Evolutionary conservation across 2,329 filamentous ascomycete species (phyloP), one percentile per base, ranked within the genome.

Genomic region (Claviceps spartinae): DNA sequence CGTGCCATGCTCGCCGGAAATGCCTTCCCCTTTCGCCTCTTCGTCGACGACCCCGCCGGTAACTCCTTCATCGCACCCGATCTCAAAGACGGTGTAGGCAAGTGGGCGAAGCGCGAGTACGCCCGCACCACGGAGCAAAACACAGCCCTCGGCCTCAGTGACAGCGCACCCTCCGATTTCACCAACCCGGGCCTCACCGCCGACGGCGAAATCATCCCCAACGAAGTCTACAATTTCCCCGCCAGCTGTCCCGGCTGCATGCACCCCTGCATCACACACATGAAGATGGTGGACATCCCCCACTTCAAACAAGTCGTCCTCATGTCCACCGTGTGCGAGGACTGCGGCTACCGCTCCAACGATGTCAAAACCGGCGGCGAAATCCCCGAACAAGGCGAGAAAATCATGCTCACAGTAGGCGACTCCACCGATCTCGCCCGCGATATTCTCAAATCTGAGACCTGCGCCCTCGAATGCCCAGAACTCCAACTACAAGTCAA

Each of bases 271-370:
- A 82, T 82, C 4, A 95, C 94, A 9, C 90, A 95, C 69, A 96
- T 96, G 88, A 95, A 96, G 74, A 95, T 95, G 84, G 88, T 97
- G 53, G 88, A 95, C 62, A 96, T 98, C 56, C 93, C 93, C 1
- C 86, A 95, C 71, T 98, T 98, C 74, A 95, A 96, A 71, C 88
- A 97, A 64, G 93, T 98, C 3, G 83, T 96, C 42, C 77, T 98
- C 61, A 97, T 95, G 87, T 90, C 84, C 60, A 97, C 91, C 2
- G 83, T 88, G 30, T 98, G 93, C 70, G 84, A 91, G 30, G 77
- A 85, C 67, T 98, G 93, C 65, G 91, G 91, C 53, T 95, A 97
- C 73, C 85, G 88, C 56, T 93, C 86, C 60, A 97, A 95, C 68
- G 93, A 98, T 67, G 88, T 98, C 65, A 97, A 97, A 77, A 97